Base-by-base conservation (phyloP, 306 rosid genomes). In the Lathyrus sativus region DNA sequence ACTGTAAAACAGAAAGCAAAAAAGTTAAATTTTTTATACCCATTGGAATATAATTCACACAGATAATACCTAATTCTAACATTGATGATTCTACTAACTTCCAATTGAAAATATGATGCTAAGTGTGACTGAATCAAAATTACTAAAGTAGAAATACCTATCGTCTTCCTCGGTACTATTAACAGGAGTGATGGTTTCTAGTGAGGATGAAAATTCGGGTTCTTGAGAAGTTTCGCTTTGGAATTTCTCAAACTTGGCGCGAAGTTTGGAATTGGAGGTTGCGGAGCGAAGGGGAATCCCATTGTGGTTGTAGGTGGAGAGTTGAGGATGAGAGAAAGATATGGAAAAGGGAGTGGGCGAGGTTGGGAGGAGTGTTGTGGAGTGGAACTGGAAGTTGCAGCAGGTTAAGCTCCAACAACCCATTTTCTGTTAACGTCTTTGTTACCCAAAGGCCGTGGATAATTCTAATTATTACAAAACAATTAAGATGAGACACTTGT, bases 241-340 rank as follows among this genome's bases (percentile, higher is more conserved):
- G 85, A 90, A 90, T 62, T 90, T 90, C 9, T 93, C 95, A 80
- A 93, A 90, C 88, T 90, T 93, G 59, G 97, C 96, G 54, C 41
- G 39, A 17, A 84, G 70, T 82, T 79, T 93, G 51, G 83, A 74
- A 65, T 42, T 15, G 43, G 69, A 68, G 65, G 51, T 65, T 4
- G 82, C 35, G 22, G 65, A 35, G 65, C 14, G 72, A 43, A 81
- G 58, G 63, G 83, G 73, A 65, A 71, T 59, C 17, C 74, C 83
- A 63, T 49, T 45, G 80, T 68, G 45, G 50, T 48, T 54, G 80
- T 75, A 42, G 55, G 79, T 19, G 44, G 45, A 48, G 57, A 76
- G 64, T 74, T 65, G 41, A 82, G 84, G 64, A 72, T 65, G 80
- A 2, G 83, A 77, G 51, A 66, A 81, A 39, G 86, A 79, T 61